These are phyloP conservation scores for Apiospora pterosperma DNA, from an alignment of 2,329 filamentous ascomycete species.

Conservation along the genomic window DNA sequence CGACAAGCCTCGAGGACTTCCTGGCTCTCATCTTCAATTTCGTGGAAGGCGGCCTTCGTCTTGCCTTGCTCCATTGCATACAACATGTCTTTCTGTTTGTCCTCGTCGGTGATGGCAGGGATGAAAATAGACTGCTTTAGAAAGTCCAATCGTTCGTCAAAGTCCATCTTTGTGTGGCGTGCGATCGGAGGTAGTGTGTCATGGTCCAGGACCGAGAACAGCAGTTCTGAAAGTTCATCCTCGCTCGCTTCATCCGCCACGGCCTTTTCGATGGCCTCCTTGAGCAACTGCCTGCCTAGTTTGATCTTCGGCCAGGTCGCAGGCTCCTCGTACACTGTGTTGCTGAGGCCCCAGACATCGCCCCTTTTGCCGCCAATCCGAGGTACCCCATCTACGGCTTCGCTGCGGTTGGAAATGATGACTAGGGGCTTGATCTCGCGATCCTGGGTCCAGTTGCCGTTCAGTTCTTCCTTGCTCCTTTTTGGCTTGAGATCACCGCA, in stretches of 20 bases:
- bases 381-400: conserved; percentile 50
- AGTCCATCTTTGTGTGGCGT: conserved; percentile 35
- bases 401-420: conserved; percentile 60
- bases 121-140: conserved; percentile 62
- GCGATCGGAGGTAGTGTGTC: conserved; percentile 48
- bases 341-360: conserved; percentile 59
- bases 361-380: conserved; percentile 51
- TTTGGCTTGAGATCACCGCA: conserved; percentile 53
- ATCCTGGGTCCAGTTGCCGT: conserved; percentile 11
- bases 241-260: conserved; percentile 35
- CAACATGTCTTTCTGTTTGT: conserved; percentile 42
- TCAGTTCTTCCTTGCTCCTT: conserved; percentile 10
- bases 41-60: conserved; percentile 32
- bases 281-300: conserved; percentile 45
- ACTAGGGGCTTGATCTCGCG: conserved; percentile 46
- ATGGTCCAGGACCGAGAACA: conserved; percentile 54
- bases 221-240: conserved; percentile 43
- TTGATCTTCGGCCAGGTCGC: conserved; percentile 60
- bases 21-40: conserved; percentile 34
- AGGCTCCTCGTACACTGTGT: conserved; percentile 53
- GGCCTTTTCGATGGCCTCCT: conserved; percentile 38
- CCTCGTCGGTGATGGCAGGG: conserved; percentile 50
- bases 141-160: conserved; percentile 50
- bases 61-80: conserved; percentile 35
- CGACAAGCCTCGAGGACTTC: conserved; percentile 31